phyloP scores from a whole-genome alignment of 208 protist genomes.

The Leishmania arabica region DNA sequence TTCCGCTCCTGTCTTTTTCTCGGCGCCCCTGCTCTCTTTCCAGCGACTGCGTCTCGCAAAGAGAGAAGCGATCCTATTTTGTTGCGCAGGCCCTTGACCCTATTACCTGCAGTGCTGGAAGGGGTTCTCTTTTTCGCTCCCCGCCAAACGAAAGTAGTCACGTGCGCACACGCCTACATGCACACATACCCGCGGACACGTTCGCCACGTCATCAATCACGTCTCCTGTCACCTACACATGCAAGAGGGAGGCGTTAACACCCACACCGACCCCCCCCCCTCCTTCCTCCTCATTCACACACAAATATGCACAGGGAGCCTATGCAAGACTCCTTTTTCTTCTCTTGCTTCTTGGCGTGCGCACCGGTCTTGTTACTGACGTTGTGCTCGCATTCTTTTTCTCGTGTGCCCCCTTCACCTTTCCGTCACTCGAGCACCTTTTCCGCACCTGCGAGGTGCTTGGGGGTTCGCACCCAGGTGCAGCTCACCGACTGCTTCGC shows the following conservation, averaged over 20 bases:
- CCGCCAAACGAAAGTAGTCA: not conserved
- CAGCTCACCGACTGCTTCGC: not conserved
- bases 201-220: not conserved
- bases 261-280: not conserved
- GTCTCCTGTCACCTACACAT: not conserved
- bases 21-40: not conserved
- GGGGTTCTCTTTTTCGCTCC: not conserved
- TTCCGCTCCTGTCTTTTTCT: not conserved
- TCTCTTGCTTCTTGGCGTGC: not conserved
- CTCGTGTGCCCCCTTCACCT: no score
- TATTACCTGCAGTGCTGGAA: not conserved
- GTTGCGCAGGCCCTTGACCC: not conserved
- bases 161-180: not conserved
- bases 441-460: not conserved
- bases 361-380: not conserved
- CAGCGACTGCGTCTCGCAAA: not conserved
- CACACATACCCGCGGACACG: not conserved
- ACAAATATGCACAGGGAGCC: not conserved
- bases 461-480: not conserved
- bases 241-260: not conserved
- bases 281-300: not conserved
- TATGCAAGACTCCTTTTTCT: not conserved
- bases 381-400: not conserved
- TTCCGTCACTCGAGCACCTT: no score
- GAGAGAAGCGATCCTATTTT: not conserved